Percentiles rank a stretch among this genome's conserved stretches.
Evolutionary conservation across 169 alveolate species (phyloP).

Genomic region (Eimeria acervulina): DNA sequence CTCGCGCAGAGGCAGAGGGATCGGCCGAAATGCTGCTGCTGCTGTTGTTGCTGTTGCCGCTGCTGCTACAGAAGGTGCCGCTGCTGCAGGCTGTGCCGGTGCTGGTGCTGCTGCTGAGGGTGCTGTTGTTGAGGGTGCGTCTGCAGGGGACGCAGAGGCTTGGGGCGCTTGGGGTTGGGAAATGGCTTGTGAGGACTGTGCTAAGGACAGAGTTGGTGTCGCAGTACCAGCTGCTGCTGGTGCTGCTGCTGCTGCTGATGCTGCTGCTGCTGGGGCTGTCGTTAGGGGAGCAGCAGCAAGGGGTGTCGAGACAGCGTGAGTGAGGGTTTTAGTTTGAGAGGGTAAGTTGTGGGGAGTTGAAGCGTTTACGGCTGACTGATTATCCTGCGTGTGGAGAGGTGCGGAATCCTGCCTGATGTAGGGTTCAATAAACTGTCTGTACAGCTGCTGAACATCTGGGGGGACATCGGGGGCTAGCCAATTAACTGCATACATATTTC

Average conservation of each 20-base stretch:
- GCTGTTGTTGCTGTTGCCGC: neutral
- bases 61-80: no score
- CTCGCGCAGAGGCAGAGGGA: neutral
- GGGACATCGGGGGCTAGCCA: slow-evolving; percentile 70
- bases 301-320: slow-evolving; percentile 1
- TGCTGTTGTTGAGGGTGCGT: no score
- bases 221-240: neutral
- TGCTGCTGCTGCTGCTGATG: neutral
- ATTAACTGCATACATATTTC: slow-evolving; percentile 60
- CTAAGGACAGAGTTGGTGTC: neutral
- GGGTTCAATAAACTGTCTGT: slow-evolving; percentile 21
- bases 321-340: neutral
- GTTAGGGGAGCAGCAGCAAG: neutral
- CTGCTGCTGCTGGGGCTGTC: neutral
- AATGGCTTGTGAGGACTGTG: neutral
- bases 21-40: slow-evolving; percentile 29
- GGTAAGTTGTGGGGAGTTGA: neutral
- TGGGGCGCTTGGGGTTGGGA: neutral
- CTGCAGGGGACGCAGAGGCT: slow-evolving; percentile 1
- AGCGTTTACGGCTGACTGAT: neutral
- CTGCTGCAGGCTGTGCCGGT: no score
- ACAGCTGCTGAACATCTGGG: slow-evolving; percentile 40
- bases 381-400: neutral
- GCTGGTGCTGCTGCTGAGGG: neutral
- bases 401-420: slow-evolving; percentile 33